Evolutionary conservation across 208 protist genomes (phyloP).

Genomic region (Leishmania mexicana): DNA sequence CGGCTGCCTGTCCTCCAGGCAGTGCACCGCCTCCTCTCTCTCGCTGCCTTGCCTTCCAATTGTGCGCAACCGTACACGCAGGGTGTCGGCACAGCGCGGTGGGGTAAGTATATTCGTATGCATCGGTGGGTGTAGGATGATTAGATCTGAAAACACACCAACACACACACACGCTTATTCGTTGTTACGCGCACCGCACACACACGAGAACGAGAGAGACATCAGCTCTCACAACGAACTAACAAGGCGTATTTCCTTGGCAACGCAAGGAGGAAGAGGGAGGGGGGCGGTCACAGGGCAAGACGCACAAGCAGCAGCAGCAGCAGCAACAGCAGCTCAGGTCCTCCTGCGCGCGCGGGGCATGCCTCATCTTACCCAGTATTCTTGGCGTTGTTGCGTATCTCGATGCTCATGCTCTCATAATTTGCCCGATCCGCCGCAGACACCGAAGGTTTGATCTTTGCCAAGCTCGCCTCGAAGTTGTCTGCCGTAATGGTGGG

Average conservation of each 20-base stretch:
- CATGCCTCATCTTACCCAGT: constrained; percentile 18
- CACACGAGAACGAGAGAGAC: background rate
- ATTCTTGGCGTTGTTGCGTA: constrained; percentile 35
- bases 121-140: background rate
- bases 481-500: constrained; percentile 66
- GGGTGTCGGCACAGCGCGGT: background rate
- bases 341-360: background rate
- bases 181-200: background rate
- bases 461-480: constrained; percentile 67
- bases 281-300: background rate
- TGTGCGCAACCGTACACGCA: background rate
- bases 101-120: background rate
- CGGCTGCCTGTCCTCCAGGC: background rate
- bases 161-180: background rate
- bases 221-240: background rate
- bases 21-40: background rate
- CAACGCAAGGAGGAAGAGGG: background rate
- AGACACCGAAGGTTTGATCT: constrained; percentile 84
- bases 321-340: background rate
- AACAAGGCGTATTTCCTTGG: background rate
- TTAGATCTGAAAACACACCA: background rate
- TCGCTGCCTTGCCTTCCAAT: background rate
- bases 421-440: constrained; percentile 72
- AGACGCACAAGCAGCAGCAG: constrained; percentile 3
- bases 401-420: constrained; percentile 56